phyloP scores from a whole-genome alignment of 495 filamentous ascomycete genomes.

The Trichoderma parareesei region DNA sequence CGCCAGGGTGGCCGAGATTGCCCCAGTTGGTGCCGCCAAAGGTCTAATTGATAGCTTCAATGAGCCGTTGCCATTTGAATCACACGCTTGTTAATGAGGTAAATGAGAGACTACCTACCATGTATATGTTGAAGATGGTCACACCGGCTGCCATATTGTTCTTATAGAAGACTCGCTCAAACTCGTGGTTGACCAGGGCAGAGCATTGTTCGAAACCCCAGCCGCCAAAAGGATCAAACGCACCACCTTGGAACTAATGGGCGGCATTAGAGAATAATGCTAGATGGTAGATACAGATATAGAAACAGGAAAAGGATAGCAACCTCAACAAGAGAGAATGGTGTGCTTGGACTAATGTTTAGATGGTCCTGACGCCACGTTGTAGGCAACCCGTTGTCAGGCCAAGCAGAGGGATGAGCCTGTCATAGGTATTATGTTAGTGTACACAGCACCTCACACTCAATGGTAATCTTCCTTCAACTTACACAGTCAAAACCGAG shows the following conservation, averaged over 20 bases:
- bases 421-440: slow-evolving; percentile 25
- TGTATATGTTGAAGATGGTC: slow-evolving; percentile 45
- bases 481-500: slow-evolving; percentile 42
- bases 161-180: slow-evolving; percentile 75
- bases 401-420: slow-evolving; percentile 35
- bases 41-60: slow-evolving; percentile 28
- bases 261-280: neutral
- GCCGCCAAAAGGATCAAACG: slow-evolving; percentile 71
- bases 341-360: slow-evolving; percentile 43
- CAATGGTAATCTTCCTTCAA: slow-evolving; percentile 26
- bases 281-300: neutral
- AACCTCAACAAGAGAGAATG: slow-evolving; percentile 59
- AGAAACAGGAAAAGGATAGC: slow-evolving; percentile 12
- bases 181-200: slow-evolving; percentile 56
- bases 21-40: slow-evolving; percentile 83
- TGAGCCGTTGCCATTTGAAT: neutral
- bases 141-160: slow-evolving; percentile 58
- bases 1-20: slow-evolving; percentile 63
- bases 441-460: slow-evolving; percentile 18
- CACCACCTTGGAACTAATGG: slow-evolving; percentile 60
- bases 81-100: slow-evolving; percentile 10
- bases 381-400: slow-evolving; percentile 31
- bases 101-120: slow-evolving; percentile 49
- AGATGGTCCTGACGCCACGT: slow-evolving; percentile 23
- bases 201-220: slow-evolving; percentile 57